Evolutionary conservation across 1,284 basidiomycete genomes (phyloP).

Genomic region (Porodaedalea pini): DNA sequence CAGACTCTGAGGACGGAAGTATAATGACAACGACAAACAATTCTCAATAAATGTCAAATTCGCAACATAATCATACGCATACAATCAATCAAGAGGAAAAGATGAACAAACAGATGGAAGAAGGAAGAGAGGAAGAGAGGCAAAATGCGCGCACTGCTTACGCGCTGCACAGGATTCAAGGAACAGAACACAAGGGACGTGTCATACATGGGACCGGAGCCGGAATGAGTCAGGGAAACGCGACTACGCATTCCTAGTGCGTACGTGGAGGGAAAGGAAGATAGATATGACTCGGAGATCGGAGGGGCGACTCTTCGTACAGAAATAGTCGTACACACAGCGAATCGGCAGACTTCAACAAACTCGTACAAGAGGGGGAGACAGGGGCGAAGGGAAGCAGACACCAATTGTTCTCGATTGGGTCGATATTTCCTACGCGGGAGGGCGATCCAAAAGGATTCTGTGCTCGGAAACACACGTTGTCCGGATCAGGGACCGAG

Average conservation of each 20-base stretch:
- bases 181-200: too few species aligned
- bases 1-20: not conserved
- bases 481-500: not conserved
- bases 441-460: not conserved
- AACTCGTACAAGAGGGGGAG: not conserved
- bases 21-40: not conserved
- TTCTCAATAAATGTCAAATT: not conserved
- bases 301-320: not conserved
- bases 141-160: not conserved
- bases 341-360: not conserved
- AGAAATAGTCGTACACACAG: not conserved
- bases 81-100: not conserved
- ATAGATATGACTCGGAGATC: not conserved
- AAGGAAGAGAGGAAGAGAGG: too few species aligned
- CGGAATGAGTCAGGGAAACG: constrained; percentile 1
- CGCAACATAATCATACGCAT: not conserved
- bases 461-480: not conserved
- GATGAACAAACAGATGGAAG: not conserved
- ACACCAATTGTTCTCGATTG: not conserved
- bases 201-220: not conserved
- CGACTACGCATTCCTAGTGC: not conserved
- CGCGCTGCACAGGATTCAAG: not conserved
- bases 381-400: not conserved
- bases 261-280: not conserved
- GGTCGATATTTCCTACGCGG: not conserved